A percentile compares a stretch with the other conserved stretches of the same genome.
These are phyloP conservation scores for Amauroascus verrucosus DNA, from an alignment of 2,329 filamentous ascomycete genomes.

Conservation along the genomic window DNA sequence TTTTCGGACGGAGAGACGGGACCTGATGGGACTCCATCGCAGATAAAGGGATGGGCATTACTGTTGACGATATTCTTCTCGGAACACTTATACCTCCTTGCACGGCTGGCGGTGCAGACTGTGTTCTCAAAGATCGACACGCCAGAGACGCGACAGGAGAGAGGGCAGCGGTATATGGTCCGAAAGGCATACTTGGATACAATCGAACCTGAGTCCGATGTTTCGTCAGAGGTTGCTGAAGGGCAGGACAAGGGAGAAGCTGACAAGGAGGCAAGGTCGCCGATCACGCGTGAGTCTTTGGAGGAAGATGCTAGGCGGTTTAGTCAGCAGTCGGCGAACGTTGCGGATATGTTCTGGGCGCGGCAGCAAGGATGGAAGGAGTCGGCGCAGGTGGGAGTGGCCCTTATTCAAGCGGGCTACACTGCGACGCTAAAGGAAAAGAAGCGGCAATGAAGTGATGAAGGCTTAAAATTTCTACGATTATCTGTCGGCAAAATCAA, in stretches of 20 bases:
- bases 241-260: not conserved
- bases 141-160: constrained; percentile 74
- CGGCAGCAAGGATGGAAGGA: constrained; percentile 38
- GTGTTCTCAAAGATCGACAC: constrained; percentile 73
- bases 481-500: too few species aligned
- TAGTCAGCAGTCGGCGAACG: constrained; percentile 26
- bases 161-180: constrained; percentile 67
- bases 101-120: constrained; percentile 60
- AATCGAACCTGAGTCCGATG: not conserved
- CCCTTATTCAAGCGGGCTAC: constrained; percentile 31
- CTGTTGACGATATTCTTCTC: constrained; percentile 73
- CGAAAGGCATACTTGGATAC: constrained; percentile 64
- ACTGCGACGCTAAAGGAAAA: constrained; percentile 20
- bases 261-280: not conserved
- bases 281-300: constrained; percentile 29
- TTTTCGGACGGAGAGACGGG: constrained; percentile 51
- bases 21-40: constrained; percentile 34
- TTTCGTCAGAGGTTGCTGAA: not conserved
- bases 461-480: too few species aligned
- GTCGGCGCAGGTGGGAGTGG: constrained; percentile 31
- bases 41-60: constrained; percentile 69
- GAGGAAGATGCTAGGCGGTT: constrained; percentile 36
- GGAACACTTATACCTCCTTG: constrained; percentile 79
- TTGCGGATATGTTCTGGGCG: constrained; percentile 35
- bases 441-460: constrained; percentile 30